Base-by-base conservation (phyloP, 495 filamentous ascomycete species). In the Hyaloscypha bicolor region DNA sequence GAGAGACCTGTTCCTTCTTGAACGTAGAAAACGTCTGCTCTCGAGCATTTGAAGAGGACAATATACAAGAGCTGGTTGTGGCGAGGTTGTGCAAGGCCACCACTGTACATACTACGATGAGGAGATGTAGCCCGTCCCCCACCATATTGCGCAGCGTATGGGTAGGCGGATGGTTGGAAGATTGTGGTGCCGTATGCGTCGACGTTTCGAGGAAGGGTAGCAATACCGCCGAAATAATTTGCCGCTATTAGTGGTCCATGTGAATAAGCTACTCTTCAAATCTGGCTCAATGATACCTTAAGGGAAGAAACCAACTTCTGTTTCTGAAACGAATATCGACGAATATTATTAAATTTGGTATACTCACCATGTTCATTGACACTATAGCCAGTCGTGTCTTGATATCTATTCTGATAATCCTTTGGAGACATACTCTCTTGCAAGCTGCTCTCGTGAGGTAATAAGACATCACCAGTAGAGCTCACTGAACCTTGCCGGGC, bases 11-110 rank as follows among this genome's bases (percentile, higher is more conserved):
- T 97, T 55, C 93, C 93, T 76, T 97, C 93, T 76, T 95, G 93
- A 62, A 97, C 90, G 76, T 96, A 97, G 76, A 97, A 99, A 22
- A 98, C 92, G 72, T 97, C 96, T 55, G 93, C 93, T 64, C 95
- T 88, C 29, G 90, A 89, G 74, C 93, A 96, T 74, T 99, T 99
- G 83, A 99, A 99, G 3, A 93, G 89, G 30, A 99, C 94, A 53
- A 98, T 89, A 76, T 93, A 94, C 39, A 97, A 80, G n/a, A 90
- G 83, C 75, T 95, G 92, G 69, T 91, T 92, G 67, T 90, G 89
- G 65, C 90, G 89, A 9, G 88, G 86, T 72, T 91, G 91, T 35
- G 75, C 81, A 71, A 83, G 86, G 62, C 78, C 84, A 14, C 42
- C 42, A 48, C 42, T 12, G 75, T 79, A 90, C 83, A 84, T 89